Conservation (phyloP, 2,329 filamentous ascomycete genomes). For the Pseudogymnoascus destructans region DNA sequence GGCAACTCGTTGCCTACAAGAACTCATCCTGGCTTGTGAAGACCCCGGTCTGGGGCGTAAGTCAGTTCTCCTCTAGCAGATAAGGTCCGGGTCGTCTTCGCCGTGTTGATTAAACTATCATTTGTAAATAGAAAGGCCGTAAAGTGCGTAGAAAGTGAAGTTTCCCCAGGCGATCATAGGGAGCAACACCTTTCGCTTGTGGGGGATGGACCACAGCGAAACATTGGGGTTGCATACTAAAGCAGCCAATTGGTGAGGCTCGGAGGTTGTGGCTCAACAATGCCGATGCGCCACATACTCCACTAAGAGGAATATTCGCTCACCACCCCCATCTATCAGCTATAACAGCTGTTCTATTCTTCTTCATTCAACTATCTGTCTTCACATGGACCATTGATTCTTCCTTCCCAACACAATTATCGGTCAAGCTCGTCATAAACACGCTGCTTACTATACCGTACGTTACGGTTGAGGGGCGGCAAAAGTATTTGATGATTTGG, state of each 20-base stretch:
- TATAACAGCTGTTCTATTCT: neutral
- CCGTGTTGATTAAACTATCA: conserved; percentile 4
- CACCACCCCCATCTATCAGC: neutral
- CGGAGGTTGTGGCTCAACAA: conserved; percentile 1
- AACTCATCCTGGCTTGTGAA: conserved; percentile 24
- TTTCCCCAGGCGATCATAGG: neutral
- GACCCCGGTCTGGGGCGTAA: conserved; percentile 7
- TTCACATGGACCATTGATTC: neutral
- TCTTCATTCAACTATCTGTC: neutral
- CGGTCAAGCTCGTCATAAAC: neutral
- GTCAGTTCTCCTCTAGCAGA: conserved; percentile 8
- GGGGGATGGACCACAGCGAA: neutral
- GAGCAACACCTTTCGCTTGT: conserved; percentile 8
- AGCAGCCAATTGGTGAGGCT: neutral
- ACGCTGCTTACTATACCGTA: neutral
- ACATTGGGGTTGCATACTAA: conserved; percentile 10
- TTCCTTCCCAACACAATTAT: neutral
- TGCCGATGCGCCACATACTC: conserved; percentile 4
- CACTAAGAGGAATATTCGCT: neutral
- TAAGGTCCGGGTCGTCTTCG: conserved; percentile 2
- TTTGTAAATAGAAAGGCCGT: conserved; percentile 6
- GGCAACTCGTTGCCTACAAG: conserved; percentile 20
- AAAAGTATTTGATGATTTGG: neutral
- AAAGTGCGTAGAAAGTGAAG: neutral
- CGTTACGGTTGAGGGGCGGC: neutral